A percentile compares a stretch with the other conserved stretches of the same genome.
These are phyloP conservation scores for Boletus rubroflammeus DNA, from an alignment of 768 basidiomycete genomes.

Conservation along the genomic window DNA sequence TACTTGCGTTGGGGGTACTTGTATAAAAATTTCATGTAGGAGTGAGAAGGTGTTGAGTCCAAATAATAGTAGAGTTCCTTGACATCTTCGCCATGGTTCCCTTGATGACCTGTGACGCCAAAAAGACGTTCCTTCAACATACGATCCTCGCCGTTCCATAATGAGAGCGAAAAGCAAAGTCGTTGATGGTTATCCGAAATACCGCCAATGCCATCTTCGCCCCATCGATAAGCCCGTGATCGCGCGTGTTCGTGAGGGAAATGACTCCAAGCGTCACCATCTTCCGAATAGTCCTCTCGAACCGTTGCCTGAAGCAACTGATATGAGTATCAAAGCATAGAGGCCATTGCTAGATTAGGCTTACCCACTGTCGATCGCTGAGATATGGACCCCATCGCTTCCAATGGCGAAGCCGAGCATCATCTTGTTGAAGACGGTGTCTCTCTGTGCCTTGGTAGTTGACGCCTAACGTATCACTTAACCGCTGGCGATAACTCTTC, in stretches of 20 bases:
- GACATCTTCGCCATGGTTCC: constrained; percentile 99
- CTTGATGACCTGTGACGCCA: constrained; percentile 94
- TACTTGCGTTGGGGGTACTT: constrained; percentile 93
- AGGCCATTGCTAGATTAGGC: constrained; percentile 20
- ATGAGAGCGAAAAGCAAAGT: constrained; percentile 82
- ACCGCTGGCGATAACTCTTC: constrained; percentile 56
- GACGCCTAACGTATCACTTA: constrained; percentile 59
- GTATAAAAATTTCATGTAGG: constrained; percentile 99
- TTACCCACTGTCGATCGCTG: constrained; percentile 95
- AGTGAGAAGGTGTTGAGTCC: constrained; percentile 97
- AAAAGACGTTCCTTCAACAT: constrained; percentile 97
- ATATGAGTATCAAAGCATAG: constrained; percentile 9
- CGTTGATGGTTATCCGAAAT: constrained; percentile 97
- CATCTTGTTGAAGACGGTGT: constrained; percentile 81
- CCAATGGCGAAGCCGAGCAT: constrained; percentile 82
- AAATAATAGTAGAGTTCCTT: constrained; percentile 99
- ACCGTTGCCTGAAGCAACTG: constrained; percentile 76
- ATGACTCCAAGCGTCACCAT: constrained; percentile 95
- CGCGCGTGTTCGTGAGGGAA: constrained; percentile 93
- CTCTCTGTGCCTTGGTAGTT: constrained; percentile 82
- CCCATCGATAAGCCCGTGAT: constrained; percentile 96
- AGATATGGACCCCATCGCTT: constrained; percentile 99
- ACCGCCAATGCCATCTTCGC: constrained; percentile 96
- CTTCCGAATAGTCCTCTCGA: constrained; percentile 94
- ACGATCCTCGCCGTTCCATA: constrained; percentile 94